These are phyloP conservation scores for Lichtheimia hyalospora DNA, from an alignment of 371 early-diverging fungal species.

Conservation along the genomic window DNA sequence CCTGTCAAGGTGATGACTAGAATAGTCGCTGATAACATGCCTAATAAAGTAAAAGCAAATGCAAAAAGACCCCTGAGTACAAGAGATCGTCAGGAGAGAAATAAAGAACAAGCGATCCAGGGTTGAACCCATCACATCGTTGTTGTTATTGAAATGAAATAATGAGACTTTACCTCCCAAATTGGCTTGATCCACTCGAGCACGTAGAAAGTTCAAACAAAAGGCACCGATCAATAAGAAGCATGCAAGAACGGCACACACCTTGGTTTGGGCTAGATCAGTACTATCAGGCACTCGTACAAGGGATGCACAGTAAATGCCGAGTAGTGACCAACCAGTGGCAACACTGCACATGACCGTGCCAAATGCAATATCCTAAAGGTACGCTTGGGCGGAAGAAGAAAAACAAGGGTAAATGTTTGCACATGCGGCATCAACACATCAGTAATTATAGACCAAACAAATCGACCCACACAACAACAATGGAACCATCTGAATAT, in stretches of 20 bases:
- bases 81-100: neutral
- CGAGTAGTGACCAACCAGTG: constrained; percentile 39
- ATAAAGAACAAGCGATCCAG: neutral
- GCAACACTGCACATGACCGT: constrained; percentile 40
- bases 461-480: neutral
- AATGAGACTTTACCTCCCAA: constrained; percentile 30
- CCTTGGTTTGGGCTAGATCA: constrained; percentile 22
- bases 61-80: no score
- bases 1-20: constrained; percentile 38
- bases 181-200: constrained; percentile 44
- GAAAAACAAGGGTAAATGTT: neutral
- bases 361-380: constrained; percentile 34
- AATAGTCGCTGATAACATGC: constrained; percentile 45
- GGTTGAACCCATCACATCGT: neutral
- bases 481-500: neutral
- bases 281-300: constrained; percentile 25
- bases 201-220: constrained; percentile 35
- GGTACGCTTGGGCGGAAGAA: neutral
- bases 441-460: neutral
- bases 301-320: constrained; percentile 31
- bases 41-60: constrained; percentile 8
- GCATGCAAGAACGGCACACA: constrained; percentile 23
- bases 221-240: constrained; percentile 41
- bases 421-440: neutral
- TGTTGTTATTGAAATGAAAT: neutral